Evolutionary conservation across 2,329 filamentous ascomycete species (phyloP).

Genomic region (Trichoderma sp.): DNA sequence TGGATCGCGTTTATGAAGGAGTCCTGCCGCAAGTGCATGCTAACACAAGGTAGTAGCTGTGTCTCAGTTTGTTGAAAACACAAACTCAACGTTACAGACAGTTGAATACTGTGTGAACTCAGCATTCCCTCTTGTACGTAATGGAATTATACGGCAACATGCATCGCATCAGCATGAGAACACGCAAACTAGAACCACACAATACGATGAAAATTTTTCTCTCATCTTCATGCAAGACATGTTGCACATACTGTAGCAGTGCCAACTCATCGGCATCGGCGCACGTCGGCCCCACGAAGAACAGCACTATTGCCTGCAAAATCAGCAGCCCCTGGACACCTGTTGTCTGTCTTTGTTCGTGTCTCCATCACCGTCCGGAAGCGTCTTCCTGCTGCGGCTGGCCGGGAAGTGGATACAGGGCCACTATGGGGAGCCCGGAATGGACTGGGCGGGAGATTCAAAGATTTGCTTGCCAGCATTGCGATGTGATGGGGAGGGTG

Average conservation of each 20-base stretch:
- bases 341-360: background rate
- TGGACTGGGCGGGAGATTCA: background rate
- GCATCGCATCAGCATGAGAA: background rate
- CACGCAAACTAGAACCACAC: background rate
- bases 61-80: background rate
- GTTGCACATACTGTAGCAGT: background rate
- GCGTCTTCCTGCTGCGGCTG: background rate
- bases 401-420: slow-evolving; percentile 11
- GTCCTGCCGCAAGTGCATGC: background rate
- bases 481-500: background rate
- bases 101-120: background rate
- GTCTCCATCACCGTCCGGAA: background rate
- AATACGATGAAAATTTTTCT: background rate
- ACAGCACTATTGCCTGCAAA: background rate
- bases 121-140: background rate
- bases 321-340: background rate
- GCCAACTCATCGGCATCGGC: slow-evolving; percentile 10
- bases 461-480: background rate
- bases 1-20: background rate
- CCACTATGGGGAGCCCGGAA: slow-evolving; percentile 3
- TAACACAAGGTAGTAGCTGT: background rate
- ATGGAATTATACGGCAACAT: background rate
- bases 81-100: background rate
- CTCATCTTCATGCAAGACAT: background rate
- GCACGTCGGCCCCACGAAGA: background rate